A percentile compares a stretch with the other conserved stretches of the same genome.
Conservation (phyloP, 2,329 filamentous ascomycete species). For the Aphanocladium album region DNA sequence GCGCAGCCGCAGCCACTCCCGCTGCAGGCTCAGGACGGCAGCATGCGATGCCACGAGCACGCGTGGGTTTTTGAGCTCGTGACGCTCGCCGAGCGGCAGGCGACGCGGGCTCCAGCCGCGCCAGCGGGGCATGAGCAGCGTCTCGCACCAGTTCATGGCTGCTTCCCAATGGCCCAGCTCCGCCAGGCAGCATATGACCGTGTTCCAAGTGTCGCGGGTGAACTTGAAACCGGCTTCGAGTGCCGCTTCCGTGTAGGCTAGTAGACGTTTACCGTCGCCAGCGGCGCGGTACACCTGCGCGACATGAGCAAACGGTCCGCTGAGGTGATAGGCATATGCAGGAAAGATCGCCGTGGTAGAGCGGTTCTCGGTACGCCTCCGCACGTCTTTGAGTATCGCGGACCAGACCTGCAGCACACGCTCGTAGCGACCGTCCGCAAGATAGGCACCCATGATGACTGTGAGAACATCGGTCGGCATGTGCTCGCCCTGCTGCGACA, state of each 20-base stretch:
- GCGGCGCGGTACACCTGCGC: slow-evolving; percentile 38
- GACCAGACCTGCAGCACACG: slow-evolving; percentile 69
- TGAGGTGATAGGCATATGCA: slow-evolving; percentile 48
- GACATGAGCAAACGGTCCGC: slow-evolving; percentile 45
- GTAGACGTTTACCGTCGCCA: slow-evolving; percentile 41
- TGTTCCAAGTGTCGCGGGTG: slow-evolving; percentile 76
- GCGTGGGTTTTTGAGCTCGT: slow-evolving; percentile 28
- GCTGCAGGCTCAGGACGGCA: slow-evolving; percentile 45
- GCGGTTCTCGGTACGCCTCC: slow-evolving; percentile 18
- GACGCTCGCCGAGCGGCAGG: slow-evolving; percentile 4
- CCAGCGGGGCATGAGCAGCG: slow-evolving; percentile 72
- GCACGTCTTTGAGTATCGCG: slow-evolving; percentile 58
- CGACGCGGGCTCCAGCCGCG: slow-evolving; percentile 58
- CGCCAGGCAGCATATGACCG: slow-evolving; percentile 64
- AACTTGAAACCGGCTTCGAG: slow-evolving; percentile 64
- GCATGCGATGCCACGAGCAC: slow-evolving; percentile 26
- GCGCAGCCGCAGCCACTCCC: slow-evolving; percentile 46
- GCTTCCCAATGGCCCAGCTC: slow-evolving; percentile 52
- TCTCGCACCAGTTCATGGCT: slow-evolving; percentile 72
- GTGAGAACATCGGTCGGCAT: slow-evolving; percentile 53
- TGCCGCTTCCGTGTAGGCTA: slow-evolving; percentile 49
- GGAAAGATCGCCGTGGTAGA: slow-evolving; percentile 31
- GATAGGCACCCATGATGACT: slow-evolving; percentile 63
- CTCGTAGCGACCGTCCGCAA: slow-evolving; percentile 51
- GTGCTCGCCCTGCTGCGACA: slow-evolving; percentile 25